Conservation (phyloP, 2,329 filamentous ascomycete species). For the Fusarium sp. region DNA sequence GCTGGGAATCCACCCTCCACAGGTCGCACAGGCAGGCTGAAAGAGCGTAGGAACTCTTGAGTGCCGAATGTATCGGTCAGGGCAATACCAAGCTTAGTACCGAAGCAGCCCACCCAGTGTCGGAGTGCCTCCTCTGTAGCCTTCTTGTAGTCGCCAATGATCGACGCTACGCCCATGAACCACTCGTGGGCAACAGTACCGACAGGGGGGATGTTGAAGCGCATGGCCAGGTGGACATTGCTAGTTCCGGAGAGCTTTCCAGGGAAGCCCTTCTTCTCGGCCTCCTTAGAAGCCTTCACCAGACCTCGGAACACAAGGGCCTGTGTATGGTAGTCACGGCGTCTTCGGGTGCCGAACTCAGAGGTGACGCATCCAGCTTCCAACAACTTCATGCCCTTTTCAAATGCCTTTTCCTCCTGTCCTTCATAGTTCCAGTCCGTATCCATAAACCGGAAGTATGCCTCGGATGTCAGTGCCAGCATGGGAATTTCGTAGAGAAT, state of each 20-base stretch:
- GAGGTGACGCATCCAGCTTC: slow-evolving; percentile 89
- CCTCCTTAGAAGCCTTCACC: slow-evolving; percentile 81
- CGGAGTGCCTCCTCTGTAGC: slow-evolving; percentile 87
- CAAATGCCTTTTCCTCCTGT: slow-evolving; percentile 86
- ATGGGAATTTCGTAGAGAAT: slow-evolving; percentile 98
- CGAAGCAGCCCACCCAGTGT: slow-evolving; percentile 94
- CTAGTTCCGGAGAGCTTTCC: slow-evolving; percentile 90
- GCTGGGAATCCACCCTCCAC: slow-evolving; percentile 57
- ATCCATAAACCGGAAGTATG: slow-evolving; percentile 97
- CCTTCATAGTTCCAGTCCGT: slow-evolving; percentile 90
- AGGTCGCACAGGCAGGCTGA: slow-evolving; percentile 72
- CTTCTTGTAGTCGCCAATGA: slow-evolving; percentile 84
- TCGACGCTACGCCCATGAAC: slow-evolving; percentile 98
- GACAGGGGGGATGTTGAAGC: slow-evolving; percentile 84
- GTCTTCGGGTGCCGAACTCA: slow-evolving; percentile 90
- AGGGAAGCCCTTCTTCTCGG: slow-evolving; percentile 69
- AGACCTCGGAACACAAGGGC: slow-evolving; percentile 90
- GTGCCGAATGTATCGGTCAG: slow-evolving; percentile 98
- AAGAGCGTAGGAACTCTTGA: slow-evolving; percentile 85
- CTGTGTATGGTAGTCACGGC: slow-evolving; percentile 95
- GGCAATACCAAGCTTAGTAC: slow-evolving; percentile 85
- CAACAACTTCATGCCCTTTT: slow-evolving; percentile 82
- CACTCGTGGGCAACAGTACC: slow-evolving; percentile 96
- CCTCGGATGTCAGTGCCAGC: slow-evolving; percentile 90
- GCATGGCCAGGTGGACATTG: slow-evolving; percentile 97